phyloP scores from a whole-genome alignment of 768 basidiomycete species.

The Russula griseocarnosa region DNA sequence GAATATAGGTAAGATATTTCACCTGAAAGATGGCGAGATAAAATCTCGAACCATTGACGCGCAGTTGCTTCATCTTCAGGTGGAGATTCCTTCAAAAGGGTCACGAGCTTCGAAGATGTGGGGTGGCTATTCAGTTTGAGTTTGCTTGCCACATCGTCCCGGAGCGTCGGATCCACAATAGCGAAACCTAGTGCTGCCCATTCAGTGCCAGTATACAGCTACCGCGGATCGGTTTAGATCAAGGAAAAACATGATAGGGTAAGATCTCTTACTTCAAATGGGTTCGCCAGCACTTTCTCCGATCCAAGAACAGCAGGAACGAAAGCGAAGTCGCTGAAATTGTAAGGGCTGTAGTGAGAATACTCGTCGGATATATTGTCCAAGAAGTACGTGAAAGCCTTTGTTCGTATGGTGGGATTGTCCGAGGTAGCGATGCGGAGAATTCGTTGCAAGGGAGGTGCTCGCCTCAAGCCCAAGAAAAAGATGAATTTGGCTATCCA shows the following conservation, averaged over 20 bases:
- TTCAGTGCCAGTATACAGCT: constrained; percentile 68
- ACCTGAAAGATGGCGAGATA: constrained; percentile 63
- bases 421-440: constrained; percentile 64
- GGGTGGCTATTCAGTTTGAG: constrained; percentile 71
- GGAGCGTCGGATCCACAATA: constrained; percentile 58
- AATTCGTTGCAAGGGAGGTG: constrained; percentile 62
- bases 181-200: too few relatives aligned
- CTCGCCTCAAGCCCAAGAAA: constrained; percentile 61
- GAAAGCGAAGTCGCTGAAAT: too few relatives aligned
- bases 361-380: too few relatives aligned
- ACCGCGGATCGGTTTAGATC: neutral
- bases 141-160: too few relatives aligned
- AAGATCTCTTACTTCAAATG: constrained; percentile 52
- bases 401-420: constrained; percentile 46
- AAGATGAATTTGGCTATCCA: constrained; percentile 72
- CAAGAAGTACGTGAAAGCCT: constrained; percentile 29
- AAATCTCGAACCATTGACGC: constrained; percentile 59
- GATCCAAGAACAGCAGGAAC: constrained; percentile 43
- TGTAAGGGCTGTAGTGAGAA: too few relatives aligned
- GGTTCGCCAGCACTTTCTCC: constrained; percentile 52
- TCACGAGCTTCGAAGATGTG: constrained; percentile 53
- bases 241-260: neutral
- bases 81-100: constrained; percentile 53
- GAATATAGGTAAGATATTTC: constrained; percentile 21
- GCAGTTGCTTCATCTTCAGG: constrained; percentile 55